A percentile compares a stretch with the other conserved stretches of the same genome.
Evolutionary conservation across 1,139 yeast genomes (phyloP).

Genomic region (Pichia sp.): DNA sequence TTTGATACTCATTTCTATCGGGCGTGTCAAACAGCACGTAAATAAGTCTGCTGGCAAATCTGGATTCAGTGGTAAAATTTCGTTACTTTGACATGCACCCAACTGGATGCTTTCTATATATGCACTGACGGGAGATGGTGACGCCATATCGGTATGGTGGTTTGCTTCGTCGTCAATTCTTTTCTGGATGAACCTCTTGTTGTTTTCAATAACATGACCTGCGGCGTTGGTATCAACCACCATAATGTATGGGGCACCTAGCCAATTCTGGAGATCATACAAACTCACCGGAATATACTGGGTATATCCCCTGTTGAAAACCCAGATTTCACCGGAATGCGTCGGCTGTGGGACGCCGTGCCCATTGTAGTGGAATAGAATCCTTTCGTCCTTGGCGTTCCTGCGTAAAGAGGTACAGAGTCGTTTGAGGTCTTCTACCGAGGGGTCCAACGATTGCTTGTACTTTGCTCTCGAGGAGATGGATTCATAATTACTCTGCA

Average conservation of each 20-base stretch:
- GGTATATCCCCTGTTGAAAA: conserved; percentile 92
- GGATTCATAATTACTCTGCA: conserved; percentile 87
- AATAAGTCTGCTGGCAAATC: conserved; percentile 94
- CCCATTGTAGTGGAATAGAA: conserved; percentile 92
- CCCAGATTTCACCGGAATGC: conserved; percentile 98
- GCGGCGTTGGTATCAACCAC: conserved; percentile 95
- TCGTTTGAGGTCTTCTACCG: conserved; percentile 91
- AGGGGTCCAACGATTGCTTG: conserved; percentile 88
- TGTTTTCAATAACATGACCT: conserved; percentile 87
- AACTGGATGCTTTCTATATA: conserved; percentile 87
- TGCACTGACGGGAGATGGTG: conserved; percentile 51
- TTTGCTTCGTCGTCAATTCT: conserved; percentile 84
- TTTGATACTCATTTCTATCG: conserved; percentile 87
- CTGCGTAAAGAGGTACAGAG: conserved; percentile 86
- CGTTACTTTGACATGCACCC: conserved; percentile 89
- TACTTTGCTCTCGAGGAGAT: conserved; percentile 82
- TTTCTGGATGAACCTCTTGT: conserved; percentile 85
- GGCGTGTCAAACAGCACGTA: conserved; percentile 92
- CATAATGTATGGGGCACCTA: conserved; percentile 95
- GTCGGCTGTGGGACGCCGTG: conserved; percentile 99
- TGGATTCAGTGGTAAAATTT: conserved; percentile 87
- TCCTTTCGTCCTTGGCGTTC: conserved; percentile 86
- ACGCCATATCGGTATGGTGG: conserved; percentile 55
- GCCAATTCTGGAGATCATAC: conserved; percentile 92
- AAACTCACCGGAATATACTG: conserved; percentile 94